These are phyloP conservation scores for Lepiota venenata DNA, from an alignment of 768 basidiomycete species.

Conservation along the genomic window DNA sequence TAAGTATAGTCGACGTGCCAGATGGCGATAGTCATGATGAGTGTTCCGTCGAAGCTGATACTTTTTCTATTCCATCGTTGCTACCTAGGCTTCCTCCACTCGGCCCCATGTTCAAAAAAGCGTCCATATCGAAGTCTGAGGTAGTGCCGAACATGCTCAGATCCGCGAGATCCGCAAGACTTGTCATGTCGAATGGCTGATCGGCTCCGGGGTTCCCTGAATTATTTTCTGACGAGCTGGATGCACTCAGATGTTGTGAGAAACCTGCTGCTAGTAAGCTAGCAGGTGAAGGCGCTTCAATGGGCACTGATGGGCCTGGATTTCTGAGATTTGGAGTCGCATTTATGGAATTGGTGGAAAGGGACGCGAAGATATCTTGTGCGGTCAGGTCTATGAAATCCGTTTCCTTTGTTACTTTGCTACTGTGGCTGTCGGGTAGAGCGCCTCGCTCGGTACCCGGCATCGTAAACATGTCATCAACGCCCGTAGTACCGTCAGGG, in stretches of 20 bases:
- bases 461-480: slow-evolving; percentile 23
- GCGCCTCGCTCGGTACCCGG: not conserved
- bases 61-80: slow-evolving; percentile 3
- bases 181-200: slow-evolving; percentile 9
- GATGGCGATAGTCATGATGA: not conserved
- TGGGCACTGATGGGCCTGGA: not conserved
- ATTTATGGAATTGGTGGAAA: slow-evolving; percentile 1
- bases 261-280: slow-evolving; percentile 3
- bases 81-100: slow-evolving; percentile 19
- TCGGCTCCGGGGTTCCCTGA: not conserved
- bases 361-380: slow-evolving; percentile 9
- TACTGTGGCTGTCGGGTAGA: not conserved
- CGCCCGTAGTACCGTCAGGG: slow-evolving; percentile 20
- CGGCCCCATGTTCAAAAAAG: slow-evolving; percentile 43
- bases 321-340: not conserved
- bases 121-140: slow-evolving; percentile 36
- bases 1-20: not conserved
- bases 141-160: slow-evolving; percentile 1
- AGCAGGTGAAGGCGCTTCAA: slow-evolving; percentile 6
- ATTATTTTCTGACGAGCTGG: not conserved
- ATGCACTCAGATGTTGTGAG: slow-evolving; percentile 3
- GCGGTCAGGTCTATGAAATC: slow-evolving; percentile 18
- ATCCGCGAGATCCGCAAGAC: slow-evolving; percentile 6
- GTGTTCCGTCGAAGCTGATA: not conserved
- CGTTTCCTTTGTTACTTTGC: slow-evolving; percentile 4